Evolutionary conservation across 2,329 filamentous ascomycete genomes (phyloP).

Genomic region (Colletotrichum tofieldiae): DNA sequence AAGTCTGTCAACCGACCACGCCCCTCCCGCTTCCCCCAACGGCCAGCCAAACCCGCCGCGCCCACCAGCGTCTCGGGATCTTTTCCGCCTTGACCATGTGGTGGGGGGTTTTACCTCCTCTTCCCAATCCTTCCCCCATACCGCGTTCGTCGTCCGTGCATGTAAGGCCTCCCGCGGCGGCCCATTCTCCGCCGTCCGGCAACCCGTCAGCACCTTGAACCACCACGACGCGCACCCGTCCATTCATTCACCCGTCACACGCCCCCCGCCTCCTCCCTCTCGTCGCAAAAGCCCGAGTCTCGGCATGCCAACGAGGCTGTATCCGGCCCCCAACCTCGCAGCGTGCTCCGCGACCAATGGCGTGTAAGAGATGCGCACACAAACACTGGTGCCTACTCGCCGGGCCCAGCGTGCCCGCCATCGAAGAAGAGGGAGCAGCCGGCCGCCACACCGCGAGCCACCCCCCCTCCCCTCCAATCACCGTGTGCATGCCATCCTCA

Average conservation of each 20-base stretch:
- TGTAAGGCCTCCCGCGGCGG: slow-evolving; percentile 11
- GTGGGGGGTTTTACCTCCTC: too few relatives aligned
- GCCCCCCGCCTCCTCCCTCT: not conserved
- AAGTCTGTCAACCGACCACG: not conserved
- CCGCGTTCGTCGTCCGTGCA: not conserved
- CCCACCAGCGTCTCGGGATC: not conserved
- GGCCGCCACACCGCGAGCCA: not conserved
- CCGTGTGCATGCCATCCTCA: not conserved
- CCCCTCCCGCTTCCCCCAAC: not conserved
- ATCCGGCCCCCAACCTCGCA: slow-evolving; percentile 14
- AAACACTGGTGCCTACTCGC: slow-evolving; percentile 1
- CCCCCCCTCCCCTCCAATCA: not conserved
- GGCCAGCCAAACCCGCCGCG: not conserved
- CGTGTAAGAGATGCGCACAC: slow-evolving; percentile 33
- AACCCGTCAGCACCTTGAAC: slow-evolving; percentile 20
- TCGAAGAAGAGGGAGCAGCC: slow-evolving; percentile 2
- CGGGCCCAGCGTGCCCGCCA: not conserved
- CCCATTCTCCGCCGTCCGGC: not conserved
- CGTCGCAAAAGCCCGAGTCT: not conserved
- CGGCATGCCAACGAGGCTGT: slow-evolving; percentile 18
- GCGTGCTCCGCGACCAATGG: slow-evolving; percentile 23
- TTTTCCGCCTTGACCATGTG: not conserved
- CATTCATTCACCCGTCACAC: not conserved
- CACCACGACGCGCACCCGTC: not conserved
- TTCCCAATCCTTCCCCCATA: too few relatives aligned